Evolutionary conservation across 257 asterid species (phyloP).

Genomic region (Capsicum chinense): DNA sequence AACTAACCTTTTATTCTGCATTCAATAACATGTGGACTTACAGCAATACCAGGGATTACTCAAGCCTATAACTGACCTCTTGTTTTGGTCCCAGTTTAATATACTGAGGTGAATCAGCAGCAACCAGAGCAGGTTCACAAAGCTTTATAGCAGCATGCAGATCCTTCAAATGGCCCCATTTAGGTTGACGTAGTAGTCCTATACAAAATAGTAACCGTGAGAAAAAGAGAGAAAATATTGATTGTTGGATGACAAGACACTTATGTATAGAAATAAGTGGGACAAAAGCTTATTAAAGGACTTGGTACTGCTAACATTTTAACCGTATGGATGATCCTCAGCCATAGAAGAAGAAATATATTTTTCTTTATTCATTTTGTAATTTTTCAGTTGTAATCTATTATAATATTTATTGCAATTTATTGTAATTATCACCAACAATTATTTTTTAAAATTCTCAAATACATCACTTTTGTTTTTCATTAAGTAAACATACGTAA

Average conservation of each 20-base stretch:
- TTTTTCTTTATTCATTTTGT: too few relatives aligned
- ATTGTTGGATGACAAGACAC: not conserved
- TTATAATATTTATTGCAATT: too few relatives aligned
- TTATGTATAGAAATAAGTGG: not conserved
- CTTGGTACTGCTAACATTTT: not conserved
- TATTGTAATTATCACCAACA: too few relatives aligned
- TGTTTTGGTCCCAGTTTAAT: slow-evolving; percentile 83
- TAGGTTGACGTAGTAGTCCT: slow-evolving; percentile 93
- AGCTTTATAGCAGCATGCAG: slow-evolving; percentile 90
- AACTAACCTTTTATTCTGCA: not conserved
- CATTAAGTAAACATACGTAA: too few relatives aligned
- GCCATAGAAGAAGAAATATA: too few relatives aligned
- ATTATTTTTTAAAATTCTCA: too few relatives aligned
- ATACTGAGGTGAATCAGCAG: slow-evolving; percentile 73
- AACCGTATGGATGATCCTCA: not conserved
- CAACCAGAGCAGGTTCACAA: slow-evolving; percentile 88
- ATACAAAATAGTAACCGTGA: slow-evolving; percentile 21
- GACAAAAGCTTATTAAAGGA: not conserved
- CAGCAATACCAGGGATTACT: not conserved
- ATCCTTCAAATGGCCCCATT: slow-evolving; percentile 95
- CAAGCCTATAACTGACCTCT: slow-evolving; percentile 61
- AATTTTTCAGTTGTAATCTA: too few relatives aligned
- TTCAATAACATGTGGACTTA: not conserved
- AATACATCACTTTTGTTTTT: too few relatives aligned
- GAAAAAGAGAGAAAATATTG: slow-evolving; percentile 22